Percentiles rank a stretch among this genome's conserved stretches.
Conservation (phyloP, 2,329 filamentous ascomycete species). For the Ceratocystis harringtonii region DNA sequence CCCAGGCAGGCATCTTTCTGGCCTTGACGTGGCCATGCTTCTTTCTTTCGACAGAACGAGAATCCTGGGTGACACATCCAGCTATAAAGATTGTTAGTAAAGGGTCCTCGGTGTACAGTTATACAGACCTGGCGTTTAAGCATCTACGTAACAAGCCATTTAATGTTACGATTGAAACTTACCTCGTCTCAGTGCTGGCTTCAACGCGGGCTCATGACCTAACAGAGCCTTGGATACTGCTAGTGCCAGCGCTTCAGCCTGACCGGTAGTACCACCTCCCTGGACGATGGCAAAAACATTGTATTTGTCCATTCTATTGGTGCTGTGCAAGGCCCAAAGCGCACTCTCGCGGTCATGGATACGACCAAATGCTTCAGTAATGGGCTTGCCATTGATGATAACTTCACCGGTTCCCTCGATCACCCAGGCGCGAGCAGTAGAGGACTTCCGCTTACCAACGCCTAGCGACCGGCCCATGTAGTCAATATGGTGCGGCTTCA, state of each 20-base stretch:
- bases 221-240: conserved; percentile 77
- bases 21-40: conserved; percentile 93
- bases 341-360: conserved; percentile 91
- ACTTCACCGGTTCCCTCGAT: conserved; percentile 89
- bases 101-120: conserved; percentile 15
- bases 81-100: conserved; percentile 46
- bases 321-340: conserved; percentile 75
- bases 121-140: background rate
- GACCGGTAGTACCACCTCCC: conserved; percentile 84
- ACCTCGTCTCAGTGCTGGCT: conserved; percentile 79
- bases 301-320: conserved; percentile 81
- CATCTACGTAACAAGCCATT: conserved; percentile 2
- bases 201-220: conserved; percentile 83
- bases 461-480: conserved; percentile 63
- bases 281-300: conserved; percentile 78
- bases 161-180: conserved; percentile 27
- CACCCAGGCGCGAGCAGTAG: conserved; percentile 68
- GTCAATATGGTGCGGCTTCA: conserved; percentile 41
- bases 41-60: conserved; percentile 90
- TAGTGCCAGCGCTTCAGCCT: conserved; percentile 86
- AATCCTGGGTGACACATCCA: conserved; percentile 81
- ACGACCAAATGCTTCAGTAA: conserved; percentile 68
- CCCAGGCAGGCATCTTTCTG: conserved; percentile 95
- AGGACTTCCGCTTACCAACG: conserved; percentile 75
- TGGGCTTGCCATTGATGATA: conserved; percentile 74